Conservation (phyloP, 352 stramenopile species). For the Globisporangium orthogonon region DNA sequence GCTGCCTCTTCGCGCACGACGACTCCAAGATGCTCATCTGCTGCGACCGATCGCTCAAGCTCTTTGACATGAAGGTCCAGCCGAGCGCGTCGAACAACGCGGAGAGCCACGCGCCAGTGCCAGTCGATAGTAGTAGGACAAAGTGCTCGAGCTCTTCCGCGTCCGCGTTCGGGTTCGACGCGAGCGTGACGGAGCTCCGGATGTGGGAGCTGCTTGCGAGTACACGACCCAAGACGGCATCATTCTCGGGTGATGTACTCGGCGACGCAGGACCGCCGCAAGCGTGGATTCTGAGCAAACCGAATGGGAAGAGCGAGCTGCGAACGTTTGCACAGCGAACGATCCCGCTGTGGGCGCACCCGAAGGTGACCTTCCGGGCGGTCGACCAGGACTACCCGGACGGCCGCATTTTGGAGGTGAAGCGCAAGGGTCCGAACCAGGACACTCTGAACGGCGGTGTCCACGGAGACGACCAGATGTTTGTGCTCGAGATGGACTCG, state of each 20-base stretch:
- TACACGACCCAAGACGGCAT: slow-evolving; percentile 22
- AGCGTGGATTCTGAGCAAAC: slow-evolving; percentile 13
- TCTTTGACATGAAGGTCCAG: slow-evolving; percentile 47
- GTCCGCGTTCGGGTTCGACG: slow-evolving; percentile 60
- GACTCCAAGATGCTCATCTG: slow-evolving; percentile 60
- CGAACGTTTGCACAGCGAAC: slow-evolving; percentile 57
- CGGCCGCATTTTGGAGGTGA: slow-evolving; percentile 60
- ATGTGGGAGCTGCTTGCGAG: slow-evolving; percentile 41
- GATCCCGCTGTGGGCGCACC: slow-evolving; percentile 69
- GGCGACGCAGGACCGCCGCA: neutral
- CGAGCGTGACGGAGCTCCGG: slow-evolving; percentile 50
- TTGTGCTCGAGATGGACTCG: slow-evolving; percentile 84
- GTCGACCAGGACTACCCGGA: slow-evolving; percentile 41
- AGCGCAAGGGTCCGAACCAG: slow-evolving; percentile 59
- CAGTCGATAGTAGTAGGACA: slow-evolving; percentile 4
- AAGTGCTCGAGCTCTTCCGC: slow-evolving; percentile 29
- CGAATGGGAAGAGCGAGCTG: slow-evolving; percentile 48
- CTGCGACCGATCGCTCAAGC: slow-evolving; percentile 53
- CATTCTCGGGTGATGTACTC: slow-evolving; percentile 10
- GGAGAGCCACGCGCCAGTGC: neutral
- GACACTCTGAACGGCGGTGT: slow-evolving; percentile 27
- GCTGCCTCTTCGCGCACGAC: slow-evolving; percentile 59
- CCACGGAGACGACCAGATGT: slow-evolving; percentile 54
- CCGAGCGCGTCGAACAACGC: neutral
- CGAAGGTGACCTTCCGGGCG: slow-evolving; percentile 64